Percentiles rank a stretch among this genome's conserved stretches.
phyloP scores from a whole-genome alignment of 177 flowering plant genomes.

The Tripterygium wilfordii region DNA sequence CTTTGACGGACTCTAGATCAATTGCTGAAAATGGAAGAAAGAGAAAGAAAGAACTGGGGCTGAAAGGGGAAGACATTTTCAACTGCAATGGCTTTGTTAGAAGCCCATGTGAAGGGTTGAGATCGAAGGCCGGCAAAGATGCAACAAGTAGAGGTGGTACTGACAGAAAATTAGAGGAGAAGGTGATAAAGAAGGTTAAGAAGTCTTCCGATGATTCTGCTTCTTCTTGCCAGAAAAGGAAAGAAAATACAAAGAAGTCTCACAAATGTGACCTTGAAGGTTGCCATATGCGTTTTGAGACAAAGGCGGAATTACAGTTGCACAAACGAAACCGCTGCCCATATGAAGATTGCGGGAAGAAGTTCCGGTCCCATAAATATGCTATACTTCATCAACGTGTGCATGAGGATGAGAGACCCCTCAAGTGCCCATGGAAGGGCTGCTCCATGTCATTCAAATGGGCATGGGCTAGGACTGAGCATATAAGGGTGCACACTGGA shows the following conservation, averaged over 20 bases:
- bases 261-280: slow-evolving; percentile 65
- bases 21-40: slow-evolving; percentile 22
- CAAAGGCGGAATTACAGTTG: slow-evolving; percentile 49
- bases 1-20: slow-evolving; percentile 10
- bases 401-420: slow-evolving; percentile 76
- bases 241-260: slow-evolving; percentile 17
- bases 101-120: slow-evolving; percentile 91
- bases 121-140: slow-evolving; percentile 49
- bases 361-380: slow-evolving; percentile 70
- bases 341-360: slow-evolving; percentile 64
- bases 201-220: slow-evolving; percentile 8
- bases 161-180: slow-evolving; percentile 8
- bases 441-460: slow-evolving; percentile 92
- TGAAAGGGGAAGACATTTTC: slow-evolving; percentile 13
- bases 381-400: slow-evolving; percentile 66
- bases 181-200: slow-evolving; percentile 11
- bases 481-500: slow-evolving; percentile 79
- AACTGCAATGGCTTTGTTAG: slow-evolving; percentile 32
- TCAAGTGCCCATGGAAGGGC: slow-evolving; percentile 88
- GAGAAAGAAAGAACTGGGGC: slow-evolving; percentile 39
- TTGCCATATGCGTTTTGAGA: slow-evolving; percentile 66
- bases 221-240: slow-evolving; percentile 13
- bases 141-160: slow-evolving; percentile 6
- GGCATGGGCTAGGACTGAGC: slow-evolving; percentile 97
- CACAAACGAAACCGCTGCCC: slow-evolving; percentile 71